These are phyloP conservation scores for Alternaria brassicicola DNA, from an alignment of 2,329 filamentous ascomycete species.

Conservation along the genomic window DNA sequence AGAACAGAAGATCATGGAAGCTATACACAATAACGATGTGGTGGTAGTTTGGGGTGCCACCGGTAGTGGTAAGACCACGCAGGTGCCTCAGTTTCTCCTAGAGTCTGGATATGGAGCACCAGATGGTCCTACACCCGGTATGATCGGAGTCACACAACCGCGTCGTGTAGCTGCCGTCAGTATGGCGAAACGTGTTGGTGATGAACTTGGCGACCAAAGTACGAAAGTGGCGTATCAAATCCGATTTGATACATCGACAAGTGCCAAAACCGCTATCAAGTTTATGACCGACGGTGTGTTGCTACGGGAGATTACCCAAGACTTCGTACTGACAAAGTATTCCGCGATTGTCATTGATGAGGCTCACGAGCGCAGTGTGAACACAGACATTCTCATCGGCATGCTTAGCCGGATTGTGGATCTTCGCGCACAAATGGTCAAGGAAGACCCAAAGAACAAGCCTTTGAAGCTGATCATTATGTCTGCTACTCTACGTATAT, in stretches of 20 bases:
- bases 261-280: conserved; percentile 84
- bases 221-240: conserved; percentile 86
- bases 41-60: conserved; percentile 94
- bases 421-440: conserved; percentile 74
- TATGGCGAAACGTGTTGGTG: conserved; percentile 89
- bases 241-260: conserved; percentile 86
- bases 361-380: conserved; percentile 94
- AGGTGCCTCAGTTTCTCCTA: conserved; percentile 93
- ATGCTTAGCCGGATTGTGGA: conserved; percentile 94
- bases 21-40: conserved; percentile 87
- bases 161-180: conserved; percentile 93
- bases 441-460: conserved; percentile 70
- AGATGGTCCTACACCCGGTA: conserved; percentile 78
- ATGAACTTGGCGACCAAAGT: conserved; percentile 81
- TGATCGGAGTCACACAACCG: conserved; percentile 95
- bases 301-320: conserved; percentile 86
- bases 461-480: conserved; percentile 96
- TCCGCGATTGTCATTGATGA: conserved; percentile 95
- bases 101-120: conserved; percentile 89
- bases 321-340: conserved; percentile 87
- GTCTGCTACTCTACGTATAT: conserved; percentile 92
- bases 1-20: conserved; percentile 98
- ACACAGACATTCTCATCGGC: conserved; percentile 97
- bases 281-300: conserved; percentile 99
- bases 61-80: conserved; percentile 96